Evolutionary conservation across 805 yeast genomes (phyloP), one percentile per base, ranked within the genome.

Genomic region (Diddensiella santjacobensis): DNA sequence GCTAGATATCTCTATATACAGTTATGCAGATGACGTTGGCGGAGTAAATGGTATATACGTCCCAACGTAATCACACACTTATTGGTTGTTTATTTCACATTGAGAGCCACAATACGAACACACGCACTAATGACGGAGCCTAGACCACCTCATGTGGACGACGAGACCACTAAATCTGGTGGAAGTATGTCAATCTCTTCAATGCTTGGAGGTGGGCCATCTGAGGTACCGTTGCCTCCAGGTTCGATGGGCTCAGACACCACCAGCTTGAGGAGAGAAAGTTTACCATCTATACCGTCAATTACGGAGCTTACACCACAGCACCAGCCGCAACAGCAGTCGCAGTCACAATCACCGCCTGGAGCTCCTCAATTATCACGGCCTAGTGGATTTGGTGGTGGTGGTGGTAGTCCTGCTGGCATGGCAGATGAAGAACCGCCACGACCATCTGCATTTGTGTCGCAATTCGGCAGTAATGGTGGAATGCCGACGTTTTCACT

Each of bases 401-500:
- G 17, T 19, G n/a, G 11, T 6, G 13, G 8, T 6, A 10, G 29
- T 6, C 10, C 8, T 19, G 22, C 37, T 10, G 37, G 23, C 3
- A 22, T 30, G 11, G 31, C 31, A 26, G 31, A 13, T 6, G 38
- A 35, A 20, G 30, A 31, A 22, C 24, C 15, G 8, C 44, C 47
- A 10, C 37, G 52, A 4, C 37, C 44, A 4, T 48, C 54, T 17
- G 40, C 54, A 22, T 50, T 50, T 29, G 31, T 50, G 15, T 30
- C 51, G 11, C 51, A 50, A 31, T 43, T 19, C 17, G 15, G 20
- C 15, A 35, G 20, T 17, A 47, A 39, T 26, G 31, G 38, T 37
- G 54, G 54, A 11, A 38, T 19, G 6, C 54, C 51, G 2, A 39
- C 47, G 41, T 54, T 48, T 29, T 48, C 61, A 11, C 51, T 60